phyloP scores from a whole-genome alignment of 805 yeast species.

The Metschnikowia rubicola region DNA sequence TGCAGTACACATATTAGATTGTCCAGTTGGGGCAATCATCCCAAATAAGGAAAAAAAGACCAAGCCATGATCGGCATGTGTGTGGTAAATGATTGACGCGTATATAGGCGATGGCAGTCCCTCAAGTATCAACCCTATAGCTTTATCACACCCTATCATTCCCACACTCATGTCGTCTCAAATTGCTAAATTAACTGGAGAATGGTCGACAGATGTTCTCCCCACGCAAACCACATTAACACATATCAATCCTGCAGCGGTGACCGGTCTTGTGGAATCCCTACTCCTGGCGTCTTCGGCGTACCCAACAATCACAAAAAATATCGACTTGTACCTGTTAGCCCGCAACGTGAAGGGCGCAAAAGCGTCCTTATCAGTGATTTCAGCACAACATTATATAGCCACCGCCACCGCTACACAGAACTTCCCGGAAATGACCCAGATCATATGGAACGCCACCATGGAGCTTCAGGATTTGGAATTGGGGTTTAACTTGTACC shows the following conservation, averaged over 20 bases:
- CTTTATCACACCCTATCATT: no score
- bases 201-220: conserved; percentile 18
- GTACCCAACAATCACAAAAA: conserved; percentile 16
- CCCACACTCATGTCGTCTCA: conserved; percentile 4
- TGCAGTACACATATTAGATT: background rate
- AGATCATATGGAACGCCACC: conserved; percentile 18
- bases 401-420: conserved; percentile 24
- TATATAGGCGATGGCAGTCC: no score
- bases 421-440: conserved; percentile 19
- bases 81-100: background rate
- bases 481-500: conserved; percentile 19
- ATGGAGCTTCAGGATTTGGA: conserved; percentile 21
- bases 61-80: background rate
- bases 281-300: conserved; percentile 15
- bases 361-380: conserved; percentile 20
- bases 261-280: conserved; percentile 10
- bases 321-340: conserved; percentile 14
- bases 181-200: conserved; percentile 14
- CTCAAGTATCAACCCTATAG: no score
- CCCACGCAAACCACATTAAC: conserved; percentile 20
- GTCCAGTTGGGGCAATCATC: background rate
- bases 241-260: conserved; percentile 15
- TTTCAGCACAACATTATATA: conserved; percentile 18
- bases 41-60: background rate
- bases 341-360: conserved; percentile 19